phyloP scores from a whole-genome alignment of 129 eudicot species.

The Flaveria ramosissima region DNA sequence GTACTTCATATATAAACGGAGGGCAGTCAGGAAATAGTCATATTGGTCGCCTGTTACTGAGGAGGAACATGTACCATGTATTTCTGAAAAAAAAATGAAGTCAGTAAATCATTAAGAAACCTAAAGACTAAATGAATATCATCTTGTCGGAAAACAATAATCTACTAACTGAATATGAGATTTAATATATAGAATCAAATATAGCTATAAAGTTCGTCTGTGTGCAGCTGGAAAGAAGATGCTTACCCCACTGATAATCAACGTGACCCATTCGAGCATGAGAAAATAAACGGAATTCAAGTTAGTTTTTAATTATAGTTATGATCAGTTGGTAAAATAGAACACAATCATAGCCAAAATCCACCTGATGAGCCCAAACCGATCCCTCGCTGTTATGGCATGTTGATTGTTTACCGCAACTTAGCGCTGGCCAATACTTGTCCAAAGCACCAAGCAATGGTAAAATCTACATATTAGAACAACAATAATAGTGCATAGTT shows the following conservation, averaged over 20 bases:
- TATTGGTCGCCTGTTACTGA: conserved; percentile 68
- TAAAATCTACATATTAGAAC: conserved; percentile 55
- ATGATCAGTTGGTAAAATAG: background rate
- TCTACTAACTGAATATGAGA: conserved; percentile 11
- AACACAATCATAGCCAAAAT: conserved; percentile 24
- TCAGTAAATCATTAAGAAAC: conserved; percentile 19
- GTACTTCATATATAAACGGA: conserved; percentile 70
- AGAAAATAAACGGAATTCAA: conserved; percentile 30
- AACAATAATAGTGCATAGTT: conserved; percentile 13
- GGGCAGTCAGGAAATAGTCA: conserved; percentile 59
- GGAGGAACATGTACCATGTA: conserved; percentile 89
- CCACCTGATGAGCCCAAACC: conserved; percentile 97
- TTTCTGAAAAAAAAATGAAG: conserved; percentile 57
- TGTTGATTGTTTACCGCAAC: conserved; percentile 65
- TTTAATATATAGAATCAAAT: background rate
- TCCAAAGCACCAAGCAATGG: conserved; percentile 57
- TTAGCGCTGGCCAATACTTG: conserved; percentile 87
- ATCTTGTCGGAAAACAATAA: background rate
- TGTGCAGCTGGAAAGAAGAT: conserved; percentile 29
- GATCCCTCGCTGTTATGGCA: conserved; percentile 73
- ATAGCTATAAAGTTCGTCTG: too few relatives aligned
- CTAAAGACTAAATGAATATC: background rate
- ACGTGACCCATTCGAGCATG: conserved; percentile 40
- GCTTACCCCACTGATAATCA: conserved; percentile 84
- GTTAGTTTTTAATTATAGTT: conserved; percentile 41